These are phyloP conservation scores for Brachypodium distachyon DNA, from an alignment of 202 grass and related monocot genomes.

Conservation along the genomic window DNA sequence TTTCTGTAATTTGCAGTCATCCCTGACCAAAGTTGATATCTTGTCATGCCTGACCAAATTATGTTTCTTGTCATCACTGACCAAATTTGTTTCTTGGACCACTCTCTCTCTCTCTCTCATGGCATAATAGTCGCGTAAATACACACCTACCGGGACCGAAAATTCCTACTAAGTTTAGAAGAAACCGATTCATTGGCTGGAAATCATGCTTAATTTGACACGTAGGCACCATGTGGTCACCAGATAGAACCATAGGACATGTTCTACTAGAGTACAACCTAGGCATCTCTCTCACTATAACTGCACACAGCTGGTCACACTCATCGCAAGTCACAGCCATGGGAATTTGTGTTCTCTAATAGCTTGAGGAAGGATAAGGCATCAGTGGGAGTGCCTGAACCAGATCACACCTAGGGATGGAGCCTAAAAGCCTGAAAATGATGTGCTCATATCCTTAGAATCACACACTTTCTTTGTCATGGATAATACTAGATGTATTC, in stretches of 20 bases:
- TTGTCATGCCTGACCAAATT: no score
- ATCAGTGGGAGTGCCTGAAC: constrained; percentile 10
- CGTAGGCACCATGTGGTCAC: neutral
- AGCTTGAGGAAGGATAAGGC: constrained; percentile 12
- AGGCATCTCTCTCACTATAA: neutral
- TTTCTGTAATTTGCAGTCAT: neutral
- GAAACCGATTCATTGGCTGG: neutral
- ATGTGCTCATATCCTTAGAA: neutral
- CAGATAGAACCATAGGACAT: constrained; percentile 6
- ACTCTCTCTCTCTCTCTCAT: neutral
- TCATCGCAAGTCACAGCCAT: neutral
- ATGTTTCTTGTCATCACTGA: no score
- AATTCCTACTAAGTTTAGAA: neutral
- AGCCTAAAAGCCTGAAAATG: neutral
- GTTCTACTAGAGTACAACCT: neutral
- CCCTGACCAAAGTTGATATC: neutral
- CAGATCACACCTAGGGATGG: constrained; percentile 28
- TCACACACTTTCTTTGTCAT: neutral
- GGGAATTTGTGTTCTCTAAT: constrained; percentile 20
- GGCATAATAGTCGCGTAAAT: neutral
- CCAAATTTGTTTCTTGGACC: no score
- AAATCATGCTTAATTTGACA: neutral
- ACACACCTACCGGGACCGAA: neutral
- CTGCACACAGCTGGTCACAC: constrained; percentile 8
- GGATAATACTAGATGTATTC: neutral